phyloP scores from a whole-genome alignment of 768 basidiomycete genomes.

The Suillus lakei region DNA sequence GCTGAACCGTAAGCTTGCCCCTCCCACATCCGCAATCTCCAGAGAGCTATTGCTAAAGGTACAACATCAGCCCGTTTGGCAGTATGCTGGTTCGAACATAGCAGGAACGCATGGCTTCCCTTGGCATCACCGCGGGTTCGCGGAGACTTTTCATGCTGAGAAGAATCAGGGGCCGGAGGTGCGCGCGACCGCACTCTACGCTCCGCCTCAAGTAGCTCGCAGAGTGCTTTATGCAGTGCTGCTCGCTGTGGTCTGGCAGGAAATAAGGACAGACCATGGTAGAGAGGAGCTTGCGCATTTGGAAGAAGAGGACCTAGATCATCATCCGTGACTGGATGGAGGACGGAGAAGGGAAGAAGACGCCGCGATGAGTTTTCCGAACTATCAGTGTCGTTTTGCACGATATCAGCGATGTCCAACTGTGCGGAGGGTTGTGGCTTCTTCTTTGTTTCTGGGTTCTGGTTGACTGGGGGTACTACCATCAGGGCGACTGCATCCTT shows the following conservation, averaged over 20 bases:
- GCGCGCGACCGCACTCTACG: constrained; percentile 30
- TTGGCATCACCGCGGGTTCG: constrained; percentile 41
- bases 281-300: constrained; percentile 56
- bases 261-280: constrained; percentile 69
- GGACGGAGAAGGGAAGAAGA: constrained; percentile 34
- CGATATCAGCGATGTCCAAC: background rate
- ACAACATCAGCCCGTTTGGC: constrained; percentile 61
- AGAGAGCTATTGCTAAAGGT: constrained; percentile 71
- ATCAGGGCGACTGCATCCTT: constrained; percentile 67
- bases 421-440: constrained; percentile 45
- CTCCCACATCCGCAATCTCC: constrained; percentile 83
- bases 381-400: background rate
- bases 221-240: constrained; percentile 54
- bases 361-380: background rate
- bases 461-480: constrained; percentile 69
- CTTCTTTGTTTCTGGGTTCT: constrained; percentile 48
- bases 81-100: constrained; percentile 56
- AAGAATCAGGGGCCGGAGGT: background rate
- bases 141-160: background rate
- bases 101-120: constrained; percentile 71
- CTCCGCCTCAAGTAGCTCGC: constrained; percentile 54
- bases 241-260: constrained; percentile 65
- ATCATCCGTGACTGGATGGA: constrained; percentile 19
- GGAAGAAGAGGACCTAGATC: constrained; percentile 31
- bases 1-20: constrained; percentile 38